Conservation (phyloP, 306 rosid genomes). For the Begonia peltatifolia region DNA sequence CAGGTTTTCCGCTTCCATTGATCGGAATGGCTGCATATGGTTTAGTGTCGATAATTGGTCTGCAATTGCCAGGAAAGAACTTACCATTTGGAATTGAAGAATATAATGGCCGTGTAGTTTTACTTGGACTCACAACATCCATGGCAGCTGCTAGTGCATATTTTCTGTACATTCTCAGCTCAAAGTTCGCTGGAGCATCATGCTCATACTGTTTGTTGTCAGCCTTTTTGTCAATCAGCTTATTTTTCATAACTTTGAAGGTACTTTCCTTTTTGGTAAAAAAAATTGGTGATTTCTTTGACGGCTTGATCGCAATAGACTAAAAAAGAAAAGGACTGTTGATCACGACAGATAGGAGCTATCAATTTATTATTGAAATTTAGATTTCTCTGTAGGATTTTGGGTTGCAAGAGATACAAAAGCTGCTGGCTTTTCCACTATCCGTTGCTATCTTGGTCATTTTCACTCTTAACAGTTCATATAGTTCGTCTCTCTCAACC, state of each 20-base stretch:
- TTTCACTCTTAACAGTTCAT: conserved; percentile 50
- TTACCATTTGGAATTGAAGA: conserved; percentile 41
- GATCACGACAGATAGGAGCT: too few relatives aligned
- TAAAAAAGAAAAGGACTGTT: too few relatives aligned
- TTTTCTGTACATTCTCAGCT: conserved; percentile 56
- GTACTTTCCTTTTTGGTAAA: too few relatives aligned
- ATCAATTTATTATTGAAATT: conserved; percentile 7
- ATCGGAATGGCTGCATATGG: too few relatives aligned
- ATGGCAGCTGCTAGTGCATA: conserved; percentile 85
- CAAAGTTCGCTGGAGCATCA: conserved; percentile 45
- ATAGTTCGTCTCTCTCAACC: conserved; percentile 4
- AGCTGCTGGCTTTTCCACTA: conserved; percentile 42
- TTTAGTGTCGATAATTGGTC: conserved; percentile 7
- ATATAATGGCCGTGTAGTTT: conserved; percentile 32
- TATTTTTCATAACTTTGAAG: conserved; percentile 44
- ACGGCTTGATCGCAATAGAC: too few relatives aligned
- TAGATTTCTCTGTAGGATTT: conserved; percentile 30
- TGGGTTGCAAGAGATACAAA: conserved; percentile 42
- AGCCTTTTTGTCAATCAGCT: conserved; percentile 60
- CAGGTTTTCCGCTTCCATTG: too few relatives aligned
- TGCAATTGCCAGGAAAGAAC: conserved; percentile 35
- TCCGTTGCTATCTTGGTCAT: conserved; percentile 56
- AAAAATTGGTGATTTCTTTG: too few relatives aligned
- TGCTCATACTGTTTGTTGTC: conserved; percentile 68
- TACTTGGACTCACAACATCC: conserved; percentile 58